Percentiles rank a stretch among this genome's conserved stretches.
phyloP scores from a whole-genome alignment of 2,329 filamentous ascomycete species.

The Penicillium psychrosexuale region DNA sequence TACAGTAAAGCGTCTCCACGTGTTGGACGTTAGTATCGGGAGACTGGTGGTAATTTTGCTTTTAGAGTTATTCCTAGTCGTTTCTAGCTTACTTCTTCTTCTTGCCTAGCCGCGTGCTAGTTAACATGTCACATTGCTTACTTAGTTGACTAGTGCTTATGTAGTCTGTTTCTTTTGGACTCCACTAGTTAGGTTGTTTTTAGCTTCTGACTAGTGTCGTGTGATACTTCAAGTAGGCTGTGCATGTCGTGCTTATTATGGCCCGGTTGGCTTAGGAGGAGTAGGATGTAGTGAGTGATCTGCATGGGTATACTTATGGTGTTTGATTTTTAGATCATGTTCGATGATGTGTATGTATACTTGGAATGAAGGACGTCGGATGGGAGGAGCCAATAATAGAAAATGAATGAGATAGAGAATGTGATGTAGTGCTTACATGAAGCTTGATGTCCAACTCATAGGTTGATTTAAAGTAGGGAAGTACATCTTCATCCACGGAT shows the following conservation, averaged over 20 bases:
- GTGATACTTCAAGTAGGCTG: background rate
- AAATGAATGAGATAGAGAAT: background rate
- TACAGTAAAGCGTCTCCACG: background rate
- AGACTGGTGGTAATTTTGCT: background rate
- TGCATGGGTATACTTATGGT: background rate
- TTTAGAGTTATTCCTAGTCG: slow-evolving; percentile 1
- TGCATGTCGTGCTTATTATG: background rate
- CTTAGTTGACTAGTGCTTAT: background rate
- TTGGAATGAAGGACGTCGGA: background rate
- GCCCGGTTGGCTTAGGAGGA: background rate
- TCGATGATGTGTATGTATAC: background rate
- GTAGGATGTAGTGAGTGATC: background rate
- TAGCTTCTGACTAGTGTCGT: slow-evolving; percentile 2
- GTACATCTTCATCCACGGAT: slow-evolving; percentile 5
- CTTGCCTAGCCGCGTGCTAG: background rate
- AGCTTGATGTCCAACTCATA: background rate
- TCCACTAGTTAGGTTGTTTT: background rate
- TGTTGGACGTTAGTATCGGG: slow-evolving; percentile 1
- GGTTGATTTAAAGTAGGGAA: background rate
- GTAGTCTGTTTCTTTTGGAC: background rate
- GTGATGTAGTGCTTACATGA: background rate
- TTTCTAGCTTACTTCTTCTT: background rate
- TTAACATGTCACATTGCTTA: background rate
- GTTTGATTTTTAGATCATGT: background rate
- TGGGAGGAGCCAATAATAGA: background rate